Conservation (phyloP, 148 eudicot species). For the Chenopodium berlandieri region DNA sequence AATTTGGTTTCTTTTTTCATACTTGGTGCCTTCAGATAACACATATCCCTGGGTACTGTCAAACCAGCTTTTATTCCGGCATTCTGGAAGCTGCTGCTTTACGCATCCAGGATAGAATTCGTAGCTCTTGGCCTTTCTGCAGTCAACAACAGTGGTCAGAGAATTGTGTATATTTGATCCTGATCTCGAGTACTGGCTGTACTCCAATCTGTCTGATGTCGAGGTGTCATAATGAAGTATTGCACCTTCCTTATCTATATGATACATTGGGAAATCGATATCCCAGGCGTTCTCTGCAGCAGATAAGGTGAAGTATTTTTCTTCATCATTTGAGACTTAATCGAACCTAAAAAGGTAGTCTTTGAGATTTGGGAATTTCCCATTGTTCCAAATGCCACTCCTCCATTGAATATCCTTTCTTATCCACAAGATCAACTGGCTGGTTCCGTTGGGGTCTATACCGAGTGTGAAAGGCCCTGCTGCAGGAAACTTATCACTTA, state of each 20-base stretch:
- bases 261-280: slow-evolving; percentile 1
- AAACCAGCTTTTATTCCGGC: slow-evolving; percentile 28
- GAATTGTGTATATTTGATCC: no score
- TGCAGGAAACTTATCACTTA: slow-evolving; percentile 26
- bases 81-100: slow-evolving; percentile 22
- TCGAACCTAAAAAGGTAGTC: slow-evolving; percentile 24
- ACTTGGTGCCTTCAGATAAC: slow-evolving; percentile 16
- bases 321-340: slow-evolving; percentile 26
- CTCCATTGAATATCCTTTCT: slow-evolving; percentile 30
- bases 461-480: slow-evolving; percentile 31
- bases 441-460: slow-evolving; percentile 20
- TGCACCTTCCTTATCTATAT: neutral
- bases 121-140: neutral
- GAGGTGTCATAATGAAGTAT: neutral
- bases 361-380: slow-evolving; percentile 21
- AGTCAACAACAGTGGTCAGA: neutral
- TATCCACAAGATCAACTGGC: slow-evolving; percentile 31
- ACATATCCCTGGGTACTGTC: slow-evolving; percentile 16
- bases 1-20: slow-evolving; percentile 3
- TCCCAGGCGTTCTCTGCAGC: neutral
- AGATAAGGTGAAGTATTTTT: slow-evolving; percentile 24
- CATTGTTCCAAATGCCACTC: slow-evolving; percentile 30
- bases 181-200: no score
- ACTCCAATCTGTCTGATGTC: neutral
- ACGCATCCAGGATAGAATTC: slow-evolving; percentile 20